Evolutionary conservation across 169 alveolate genomes (phyloP).

Genomic region (Cryptosporidium andersoni): DNA sequence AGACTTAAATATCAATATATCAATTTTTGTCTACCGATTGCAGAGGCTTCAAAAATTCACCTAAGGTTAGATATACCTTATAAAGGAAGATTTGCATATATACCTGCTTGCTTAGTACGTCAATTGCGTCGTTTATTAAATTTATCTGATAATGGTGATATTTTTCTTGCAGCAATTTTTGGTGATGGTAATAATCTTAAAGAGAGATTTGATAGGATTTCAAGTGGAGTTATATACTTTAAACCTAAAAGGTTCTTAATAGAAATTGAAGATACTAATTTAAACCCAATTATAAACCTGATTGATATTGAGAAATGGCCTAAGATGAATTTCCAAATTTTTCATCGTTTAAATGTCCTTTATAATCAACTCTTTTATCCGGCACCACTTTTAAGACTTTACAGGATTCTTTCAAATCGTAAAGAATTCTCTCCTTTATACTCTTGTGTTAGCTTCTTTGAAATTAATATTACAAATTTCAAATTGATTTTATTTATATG

Average conservation of each 20-base stretch:
- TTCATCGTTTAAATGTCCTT: constrained; percentile 20
- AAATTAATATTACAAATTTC: constrained; percentile 1
- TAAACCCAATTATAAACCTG: not conserved
- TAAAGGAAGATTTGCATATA: constrained; percentile 7
- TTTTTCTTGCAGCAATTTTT: constrained; percentile 21
- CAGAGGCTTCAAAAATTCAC: not conserved
- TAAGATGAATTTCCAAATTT: not conserved
- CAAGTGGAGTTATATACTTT: constrained; percentile 39
- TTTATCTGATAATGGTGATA: constrained; percentile 53
- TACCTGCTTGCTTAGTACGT: constrained; percentile 33
- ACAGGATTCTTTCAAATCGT: constrained; percentile 35
- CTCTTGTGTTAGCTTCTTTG: constrained; percentile 51
- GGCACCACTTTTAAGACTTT: constrained; percentile 9
- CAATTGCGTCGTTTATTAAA: constrained; percentile 47
- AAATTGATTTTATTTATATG: no score
- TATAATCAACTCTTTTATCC: constrained; percentile 54
- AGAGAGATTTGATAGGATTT: constrained; percentile 13
- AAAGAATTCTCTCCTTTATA: constrained; percentile 17
- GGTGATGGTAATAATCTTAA: constrained; percentile 12
- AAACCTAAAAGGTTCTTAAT: constrained; percentile 49
- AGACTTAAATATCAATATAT: constrained; percentile 2
- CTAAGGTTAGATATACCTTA: constrained; percentile 56
- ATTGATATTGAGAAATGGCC: not conserved
- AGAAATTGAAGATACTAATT: constrained; percentile 12
- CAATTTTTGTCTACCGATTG: not conserved